Conservation (phyloP, 441 rosid species). For the Kokia cookei region DNA sequence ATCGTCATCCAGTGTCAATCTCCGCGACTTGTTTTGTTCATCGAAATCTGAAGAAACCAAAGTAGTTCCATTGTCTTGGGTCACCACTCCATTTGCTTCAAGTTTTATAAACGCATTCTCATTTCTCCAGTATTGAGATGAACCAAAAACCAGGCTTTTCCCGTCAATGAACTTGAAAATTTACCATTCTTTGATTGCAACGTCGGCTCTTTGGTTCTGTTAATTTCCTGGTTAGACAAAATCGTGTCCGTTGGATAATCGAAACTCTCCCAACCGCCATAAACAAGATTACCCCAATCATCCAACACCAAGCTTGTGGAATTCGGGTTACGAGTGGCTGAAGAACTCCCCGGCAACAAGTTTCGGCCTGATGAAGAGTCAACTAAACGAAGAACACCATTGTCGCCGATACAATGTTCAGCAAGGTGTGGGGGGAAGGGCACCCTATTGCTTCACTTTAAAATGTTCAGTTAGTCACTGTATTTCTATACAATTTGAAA, state of each 20-base stretch:
- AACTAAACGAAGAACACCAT: slow-evolving; percentile 29
- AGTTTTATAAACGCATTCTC: slow-evolving; percentile 9
- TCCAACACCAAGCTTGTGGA: slow-evolving; percentile 21
- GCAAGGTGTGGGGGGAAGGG: too few relatives aligned
- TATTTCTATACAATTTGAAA: too few relatives aligned
- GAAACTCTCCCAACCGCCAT: slow-evolving; percentile 42
- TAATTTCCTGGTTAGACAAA: slow-evolving; percentile 38
- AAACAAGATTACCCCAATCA: slow-evolving; percentile 36
- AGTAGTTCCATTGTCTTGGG: neutral
- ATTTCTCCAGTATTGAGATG: slow-evolving; percentile 23
- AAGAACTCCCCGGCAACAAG: slow-evolving; percentile 12
- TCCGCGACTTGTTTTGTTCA: slow-evolving; percentile 5
- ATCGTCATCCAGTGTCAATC: slow-evolving; percentile 43
- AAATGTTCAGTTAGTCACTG: too few relatives aligned
- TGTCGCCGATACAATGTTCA: slow-evolving; percentile 16
- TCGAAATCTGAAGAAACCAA: slow-evolving; percentile 33
- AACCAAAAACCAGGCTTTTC: slow-evolving; percentile 18
- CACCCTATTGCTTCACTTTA: too few relatives aligned
- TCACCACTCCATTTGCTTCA: slow-evolving; percentile 18
- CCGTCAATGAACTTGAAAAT: slow-evolving; percentile 27
- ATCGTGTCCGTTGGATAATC: slow-evolving; percentile 35
- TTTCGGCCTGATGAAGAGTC: slow-evolving; percentile 18
- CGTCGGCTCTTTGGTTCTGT: neutral
- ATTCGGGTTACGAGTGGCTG: slow-evolving; percentile 2
- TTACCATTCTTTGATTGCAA: slow-evolving; percentile 34